Base-by-base conservation (phyloP, 345 rosid species). In the Populus tremula region DNA sequence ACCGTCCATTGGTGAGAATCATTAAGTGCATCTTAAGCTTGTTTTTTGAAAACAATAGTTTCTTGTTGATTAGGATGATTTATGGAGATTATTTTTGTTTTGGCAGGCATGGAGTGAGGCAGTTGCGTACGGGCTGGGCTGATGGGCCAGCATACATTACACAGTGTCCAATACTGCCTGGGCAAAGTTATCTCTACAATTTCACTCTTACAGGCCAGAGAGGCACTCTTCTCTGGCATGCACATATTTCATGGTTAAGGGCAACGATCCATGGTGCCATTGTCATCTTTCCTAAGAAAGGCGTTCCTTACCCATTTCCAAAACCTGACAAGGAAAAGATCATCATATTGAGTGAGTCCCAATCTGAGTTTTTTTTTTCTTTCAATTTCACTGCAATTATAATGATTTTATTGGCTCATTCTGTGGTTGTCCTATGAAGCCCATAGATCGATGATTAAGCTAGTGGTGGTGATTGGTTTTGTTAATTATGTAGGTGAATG, bases 101-200 rank as follows among this genome's bases (percentile, higher is more conserved):
- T 74, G 69, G 49, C 83, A 93, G 96, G 96, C 97, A 93, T 72
- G 97, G 96, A 4, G 89, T 93, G 27, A 87, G 83, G 80, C 94
- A 90, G 78, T 6, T 88, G 27, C 82, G 88, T 54, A 91, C 96
- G 0, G 90, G 93, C 12, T 93, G 97, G 97, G 67, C 85, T 0
- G 97, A 93, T 49, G 96, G 97, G 53, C 97, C 94, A 2, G 93
- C 97, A 25, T 92, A 83, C 49, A 76, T 90, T 12, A 89, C 97
- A 1, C 97, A 92, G 63, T 73, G 69, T 17, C 81, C 77, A 16
- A 50, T 68, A 14, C 73, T 25, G 39, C 73, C 68, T 1, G 67
- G 72, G 8, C 83, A 88, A 78, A 87, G 77, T 68, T 92, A 65
- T 56, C 20, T 87, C 14, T 88, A 92, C 86, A 92, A 92, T 76